Base-by-base conservation (phyloP, 371 early-diverging fungal species). In the Mortierella sp. region DNA sequence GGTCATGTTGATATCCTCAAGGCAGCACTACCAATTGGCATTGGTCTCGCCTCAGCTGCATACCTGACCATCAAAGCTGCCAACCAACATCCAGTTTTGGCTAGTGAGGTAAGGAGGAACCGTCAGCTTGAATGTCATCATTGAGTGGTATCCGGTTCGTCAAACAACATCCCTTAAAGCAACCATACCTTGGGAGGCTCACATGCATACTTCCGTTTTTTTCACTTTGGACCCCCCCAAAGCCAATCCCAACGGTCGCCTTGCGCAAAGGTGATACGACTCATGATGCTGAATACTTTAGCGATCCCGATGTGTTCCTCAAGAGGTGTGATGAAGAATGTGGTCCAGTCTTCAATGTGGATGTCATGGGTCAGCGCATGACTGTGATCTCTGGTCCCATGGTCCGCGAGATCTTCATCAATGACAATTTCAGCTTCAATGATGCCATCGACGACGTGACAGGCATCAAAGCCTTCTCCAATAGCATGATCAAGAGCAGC, bases 11-110 rank as follows among this genome's bases (percentile, higher is more conserved):
- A 68, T 8, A 40, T 60, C n/a, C 37, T 76, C 27, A 76, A 54
- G 56, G 43, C 49, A 10, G 61, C 54, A 1, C 16, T 76, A 3
- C 77, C 77, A 21, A 40, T 76, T 25, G 66, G 69, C 19, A 49
- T 76, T 41, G 77, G 77, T 7, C 43, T 69, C 14, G 70, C 62
- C 41, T 69, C 77, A 2, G 77, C 59, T 0, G 77, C 63, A 1
- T 65, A 50, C 39, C 57, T 76, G 40, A 31, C 77, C 10, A 9
- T 60, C 22, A 67, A 69, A 28, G 22, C 27, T 22, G 17, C 29
- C 12, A 55, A 47, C 12, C 10, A 37, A n/a, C n/a, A n/a, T 34
- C 34, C 19, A 40, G 47, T 1, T 52, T 34, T 55, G 22, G 29
- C 31, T 14, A 64, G 64, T 52, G 60, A 60, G 64, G 71, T 71